Evolutionary conservation across 2,329 filamentous ascomycete species (phyloP), one percentile per base, ranked within the genome.

Genomic region (Madurella mycetomatis): DNA sequence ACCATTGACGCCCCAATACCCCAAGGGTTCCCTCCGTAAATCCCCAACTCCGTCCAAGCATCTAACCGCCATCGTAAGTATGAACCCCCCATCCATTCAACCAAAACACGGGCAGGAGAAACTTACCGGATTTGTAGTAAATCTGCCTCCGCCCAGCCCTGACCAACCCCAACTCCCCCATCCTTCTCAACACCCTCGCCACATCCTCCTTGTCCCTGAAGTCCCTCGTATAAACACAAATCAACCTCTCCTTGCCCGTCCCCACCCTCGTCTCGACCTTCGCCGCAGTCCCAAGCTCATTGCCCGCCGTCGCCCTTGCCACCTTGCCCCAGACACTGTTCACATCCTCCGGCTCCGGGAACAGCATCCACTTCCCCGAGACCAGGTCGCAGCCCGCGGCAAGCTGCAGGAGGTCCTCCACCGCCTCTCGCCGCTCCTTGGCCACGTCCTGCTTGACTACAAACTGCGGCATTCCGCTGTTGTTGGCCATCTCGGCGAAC

Each of bases 301-400:
- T 85, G 31, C 82, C 79, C 12, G 81, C 80, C 0, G 88, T 88
- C 2, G 82, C 87, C 49, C 76, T 77, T 4, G 84, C 87, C 9
- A 95, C 76, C 9, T 76, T 72, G 5, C 72, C 75, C 91, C 90
- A 92, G 5, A 81, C 71, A 2, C 76, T 74, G 59, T 87, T 77
- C 15, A 90, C 78, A 31, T 82, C 73, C 8, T 71, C 65, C 0
- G 73, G 66, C 0, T 71, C 63, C 12, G 79, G 81, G 60, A 90
- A 91, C 1, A 92, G 66, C 84, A 92, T 87, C 88, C 88, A 92
- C 82, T 92, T 94, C 50, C 89, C 89, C 41, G 76, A 74, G 0
- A 81, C 76, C 12, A 88, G 77, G 19, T 77, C 76, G 13, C 76
- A 77, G 16, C 78, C 72, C 9, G 78, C 74, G 1, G 89, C 89